These are phyloP conservation scores for Sambucus nigra DNA, from an alignment of 129 eudicot species.

Conservation along the genomic window DNA sequence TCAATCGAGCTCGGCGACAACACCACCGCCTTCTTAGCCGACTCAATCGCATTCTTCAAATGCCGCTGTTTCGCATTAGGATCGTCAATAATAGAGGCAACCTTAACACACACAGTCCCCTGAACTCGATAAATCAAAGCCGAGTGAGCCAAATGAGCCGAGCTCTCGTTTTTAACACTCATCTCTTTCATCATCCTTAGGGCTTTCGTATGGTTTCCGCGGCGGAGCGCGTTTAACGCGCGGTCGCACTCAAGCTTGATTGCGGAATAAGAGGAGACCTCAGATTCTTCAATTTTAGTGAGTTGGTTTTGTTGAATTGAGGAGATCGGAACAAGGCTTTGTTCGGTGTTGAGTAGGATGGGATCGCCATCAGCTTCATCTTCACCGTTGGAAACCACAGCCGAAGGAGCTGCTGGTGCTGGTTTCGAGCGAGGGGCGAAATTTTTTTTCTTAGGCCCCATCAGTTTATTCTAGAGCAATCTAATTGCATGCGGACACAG, in stretches of 20 bases:
- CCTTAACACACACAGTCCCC: conserved; percentile 23
- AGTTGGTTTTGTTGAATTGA: conserved; percentile 4
- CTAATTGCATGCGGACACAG: conserved; percentile 9
- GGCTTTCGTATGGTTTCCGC: conserved; percentile 36
- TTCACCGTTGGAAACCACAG: conserved; percentile 3
- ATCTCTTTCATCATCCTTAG: conserved; percentile 23
- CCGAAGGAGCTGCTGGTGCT: conserved; percentile 5
- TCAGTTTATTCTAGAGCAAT: conserved; percentile 3
- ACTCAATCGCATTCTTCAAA: conserved; percentile 41
- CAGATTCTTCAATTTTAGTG: conserved; percentile 10
- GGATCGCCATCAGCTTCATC: conserved; percentile 11
- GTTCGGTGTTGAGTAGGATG: conserved; percentile 3
- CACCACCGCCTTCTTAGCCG: conserved; percentile 36
- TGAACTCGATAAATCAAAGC: conserved; percentile 38
- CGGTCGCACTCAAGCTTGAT: conserved; percentile 29
- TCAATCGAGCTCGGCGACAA: conserved; percentile 55
- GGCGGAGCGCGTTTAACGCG: conserved; percentile 24
- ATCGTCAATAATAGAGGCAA: conserved; percentile 42
- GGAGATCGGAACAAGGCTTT: conserved; percentile 2
- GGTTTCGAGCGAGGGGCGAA: conserved; percentile 37
- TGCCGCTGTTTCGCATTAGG: conserved; percentile 41
- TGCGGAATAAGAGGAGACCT: conserved; percentile 11
- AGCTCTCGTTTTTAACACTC: conserved; percentile 10
- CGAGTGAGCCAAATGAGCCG: conserved; percentile 20
- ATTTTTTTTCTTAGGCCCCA: conserved; percentile 58